Evolutionary conservation across 2,329 filamentous ascomycete genomes (phyloP), one percentile per base, ranked within the genome.

Genomic region (Tolypocladium inflatum): DNA sequence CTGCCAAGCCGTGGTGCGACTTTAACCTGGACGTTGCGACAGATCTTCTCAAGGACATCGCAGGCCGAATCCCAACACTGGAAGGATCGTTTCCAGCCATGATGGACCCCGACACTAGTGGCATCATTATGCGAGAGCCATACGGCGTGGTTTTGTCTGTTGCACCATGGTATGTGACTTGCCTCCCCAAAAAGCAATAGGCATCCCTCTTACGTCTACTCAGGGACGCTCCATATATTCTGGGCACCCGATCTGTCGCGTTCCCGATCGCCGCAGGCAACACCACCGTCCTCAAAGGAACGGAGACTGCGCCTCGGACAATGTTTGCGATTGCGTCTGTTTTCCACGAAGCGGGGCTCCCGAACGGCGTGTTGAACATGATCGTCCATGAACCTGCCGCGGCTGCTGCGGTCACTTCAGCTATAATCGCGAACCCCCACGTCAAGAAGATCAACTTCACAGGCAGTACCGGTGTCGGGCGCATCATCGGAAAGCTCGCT

Each of bases 381-480:
- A 74, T 96, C 41, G 87, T 86, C 26, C 74, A 79, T 39, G 81
- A 86, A 3, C 82, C 85, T 58, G 78, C 84, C 58, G 82, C 88
- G 63, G 90, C 89, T 0, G 78, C 86, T 0, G 76, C 79, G 15
- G 77, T 93, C 38, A 92, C 89, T 0, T 79, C 79, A 35, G 76
- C 83, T 1, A 71, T 94, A 37, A 89, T 95, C 63, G 80, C 83
- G 54, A 78, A 89, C 65, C 82, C 82, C 0, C 76, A 78, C 0
- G 75, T 95, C 58, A 87, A 85, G 69, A 95, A 95, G 75, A 79
- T 96, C 69, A 94, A 91, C 74, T 96, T 95, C 72, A 96, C 91
- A 0, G 91, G 91, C 39, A 88, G 83, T 66, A 91, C 90, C 0
- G 71, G 71, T 0, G 86, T 94, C 0, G 91, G 91, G 1, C 80